phyloP scores from a whole-genome alignment of 768 basidiomycete species.

The Arthromyces matolae region DNA sequence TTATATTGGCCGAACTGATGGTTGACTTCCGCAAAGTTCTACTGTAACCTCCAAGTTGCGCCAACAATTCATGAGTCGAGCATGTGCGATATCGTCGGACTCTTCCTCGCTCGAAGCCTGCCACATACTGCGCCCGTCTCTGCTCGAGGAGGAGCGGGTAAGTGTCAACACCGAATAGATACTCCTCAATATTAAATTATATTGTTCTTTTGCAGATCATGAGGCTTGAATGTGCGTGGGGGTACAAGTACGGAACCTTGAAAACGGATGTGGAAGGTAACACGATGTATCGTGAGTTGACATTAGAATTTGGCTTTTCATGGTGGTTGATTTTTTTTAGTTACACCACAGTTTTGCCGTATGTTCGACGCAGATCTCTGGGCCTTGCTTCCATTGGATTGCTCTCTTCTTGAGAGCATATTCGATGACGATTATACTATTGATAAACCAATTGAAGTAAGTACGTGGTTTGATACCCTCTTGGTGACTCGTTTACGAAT shows the following conservation, averaged over 20 bases:
- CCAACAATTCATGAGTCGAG: background rate
- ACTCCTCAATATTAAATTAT: background rate
- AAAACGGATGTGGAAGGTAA: background rate
- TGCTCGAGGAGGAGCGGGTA: background rate
- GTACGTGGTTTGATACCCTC: too few relatives aligned
- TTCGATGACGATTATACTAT: background rate
- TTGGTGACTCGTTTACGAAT: too few relatives aligned
- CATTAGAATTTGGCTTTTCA: too few relatives aligned
- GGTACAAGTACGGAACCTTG: background rate
- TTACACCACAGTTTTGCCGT: background rate
- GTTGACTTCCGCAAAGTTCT: too few relatives aligned
- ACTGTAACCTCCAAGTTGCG: too few relatives aligned
- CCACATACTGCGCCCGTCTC: background rate
- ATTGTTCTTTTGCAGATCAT: background rate
- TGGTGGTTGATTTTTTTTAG: background rate
- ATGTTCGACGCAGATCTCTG: background rate
- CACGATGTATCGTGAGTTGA: background rate
- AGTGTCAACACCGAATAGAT: background rate
- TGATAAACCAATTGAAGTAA: background rate
- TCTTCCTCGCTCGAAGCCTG: background rate
- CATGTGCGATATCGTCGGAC: background rate
- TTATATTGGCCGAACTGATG: too few relatives aligned
- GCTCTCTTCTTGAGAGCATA: background rate
- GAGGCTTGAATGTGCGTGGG: background rate
- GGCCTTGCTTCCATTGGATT: constrained; percentile 1